phyloP scores from a whole-genome alignment of 495 filamentous ascomycete genomes.

The Annulohypoxylon nitens region DNA sequence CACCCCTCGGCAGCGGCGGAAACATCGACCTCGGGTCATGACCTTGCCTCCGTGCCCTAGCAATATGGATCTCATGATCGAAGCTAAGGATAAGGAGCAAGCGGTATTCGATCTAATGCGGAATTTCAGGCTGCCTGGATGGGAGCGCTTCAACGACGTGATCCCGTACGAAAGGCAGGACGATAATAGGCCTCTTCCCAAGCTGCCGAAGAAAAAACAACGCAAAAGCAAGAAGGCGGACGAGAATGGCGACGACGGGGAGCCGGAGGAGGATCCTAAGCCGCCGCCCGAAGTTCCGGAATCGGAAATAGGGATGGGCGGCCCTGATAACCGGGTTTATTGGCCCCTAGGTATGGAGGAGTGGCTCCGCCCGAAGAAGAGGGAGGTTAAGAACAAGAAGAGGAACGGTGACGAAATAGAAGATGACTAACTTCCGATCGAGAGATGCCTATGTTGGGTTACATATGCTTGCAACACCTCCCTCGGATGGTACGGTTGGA shows the following conservation, averaged over 20 bases:
- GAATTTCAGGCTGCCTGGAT: conserved; percentile 83
- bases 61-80: conserved; percentile 96
- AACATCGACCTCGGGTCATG: conserved; percentile 82
- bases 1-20: conserved; percentile 79
- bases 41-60: conserved; percentile 84
- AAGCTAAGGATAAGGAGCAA: conserved; percentile 98
- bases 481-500: conserved; percentile 8
- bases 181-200: conserved; percentile 75
- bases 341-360: conserved; percentile 93
- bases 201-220: conserved; percentile 62
- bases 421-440: conserved; percentile 21
- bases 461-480: conserved; percentile 5
- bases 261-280: conserved; percentile 57
- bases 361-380: conserved; percentile 86
- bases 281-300: conserved; percentile 64
- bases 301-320: conserved; percentile 88
- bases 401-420: conserved; percentile 38
- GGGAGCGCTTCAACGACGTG: conserved; percentile 80
- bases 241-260: conserved; percentile 56
- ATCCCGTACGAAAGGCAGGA: conserved; percentile 81
- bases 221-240: conserved; percentile 58
- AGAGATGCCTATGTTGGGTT: conserved; percentile 5
- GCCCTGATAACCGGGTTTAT: conserved; percentile 86
- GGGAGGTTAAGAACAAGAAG: conserved; percentile 72
- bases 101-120: conserved; percentile 95